Percentiles rank a stretch among this genome's conserved stretches.
Evolutionary conservation across 2,329 filamentous ascomycete genomes (phyloP).

Genomic region (Gaeumannomyces tritici): DNA sequence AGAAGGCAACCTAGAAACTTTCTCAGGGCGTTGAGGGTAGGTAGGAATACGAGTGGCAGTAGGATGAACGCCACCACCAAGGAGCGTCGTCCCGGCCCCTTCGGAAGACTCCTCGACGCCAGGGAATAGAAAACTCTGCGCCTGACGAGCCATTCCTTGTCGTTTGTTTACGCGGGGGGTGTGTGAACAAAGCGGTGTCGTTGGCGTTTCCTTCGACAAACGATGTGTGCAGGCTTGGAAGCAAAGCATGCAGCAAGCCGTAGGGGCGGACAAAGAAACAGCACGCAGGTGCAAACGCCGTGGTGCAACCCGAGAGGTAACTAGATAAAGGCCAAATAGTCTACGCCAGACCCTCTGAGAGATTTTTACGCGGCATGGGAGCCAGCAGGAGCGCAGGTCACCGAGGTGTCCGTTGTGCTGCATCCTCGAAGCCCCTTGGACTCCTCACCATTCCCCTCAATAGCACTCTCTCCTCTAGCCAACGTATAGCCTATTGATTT

Average conservation of each 20-base stretch:
- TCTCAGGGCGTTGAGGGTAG: neutral
- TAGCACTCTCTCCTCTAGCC: too few relatives aligned
- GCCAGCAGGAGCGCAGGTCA: neutral
- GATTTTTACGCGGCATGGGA: neutral
- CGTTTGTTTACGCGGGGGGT: neutral
- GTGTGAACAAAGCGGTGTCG: neutral
- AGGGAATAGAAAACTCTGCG: neutral
- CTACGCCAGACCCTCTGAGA: too few relatives aligned
- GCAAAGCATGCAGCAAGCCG: neutral
- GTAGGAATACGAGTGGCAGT: neutral
- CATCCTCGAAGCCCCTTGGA: neutral
- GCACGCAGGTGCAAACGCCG: neutral
- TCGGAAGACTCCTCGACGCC: neutral
- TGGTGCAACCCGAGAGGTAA: neutral
- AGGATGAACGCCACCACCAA: neutral
- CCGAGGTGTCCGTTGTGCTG: neutral
- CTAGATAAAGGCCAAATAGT: neutral
- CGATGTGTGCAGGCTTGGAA: neutral
- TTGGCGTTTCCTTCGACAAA: neutral
- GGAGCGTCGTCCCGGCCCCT: neutral
- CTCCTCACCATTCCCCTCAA: neutral
- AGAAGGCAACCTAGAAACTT: neutral
- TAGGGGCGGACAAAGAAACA: neutral
- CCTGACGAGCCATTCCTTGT: neutral
- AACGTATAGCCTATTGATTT: too few relatives aligned